phyloP scores from a whole-genome alignment of 2,329 filamentous ascomycete genomes.

The Curvularia hawaiiensis region DNA sequence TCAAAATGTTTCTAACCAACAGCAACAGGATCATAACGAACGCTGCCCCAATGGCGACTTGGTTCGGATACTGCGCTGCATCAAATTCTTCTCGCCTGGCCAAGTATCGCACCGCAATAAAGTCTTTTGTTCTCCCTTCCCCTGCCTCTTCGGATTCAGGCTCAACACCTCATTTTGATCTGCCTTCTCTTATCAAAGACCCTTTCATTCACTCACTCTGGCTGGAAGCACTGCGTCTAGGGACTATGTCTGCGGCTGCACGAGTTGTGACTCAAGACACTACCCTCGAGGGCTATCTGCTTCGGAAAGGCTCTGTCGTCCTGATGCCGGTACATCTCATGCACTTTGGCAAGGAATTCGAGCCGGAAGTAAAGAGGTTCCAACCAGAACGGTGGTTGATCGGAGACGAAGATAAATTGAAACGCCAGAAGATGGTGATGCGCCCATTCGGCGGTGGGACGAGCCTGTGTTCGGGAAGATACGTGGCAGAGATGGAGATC shows the following conservation, averaged over 20 bases:
- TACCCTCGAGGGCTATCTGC: neutral
- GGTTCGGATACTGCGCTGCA: slow-evolving; percentile 2
- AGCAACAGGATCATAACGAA: neutral
- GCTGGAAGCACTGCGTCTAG: neutral
- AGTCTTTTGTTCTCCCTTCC: neutral
- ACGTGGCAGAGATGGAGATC: slow-evolving; percentile 3
- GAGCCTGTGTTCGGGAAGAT: slow-evolving; percentile 1
- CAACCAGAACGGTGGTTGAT: neutral
- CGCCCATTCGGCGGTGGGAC: slow-evolving; percentile 1
- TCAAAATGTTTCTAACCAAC: neutral
- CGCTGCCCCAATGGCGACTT: slow-evolving; percentile 2
- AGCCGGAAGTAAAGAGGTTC: neutral
- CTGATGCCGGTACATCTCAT: neutral
- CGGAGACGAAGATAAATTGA: neutral
- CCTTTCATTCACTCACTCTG: neutral
- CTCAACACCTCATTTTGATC: neutral
- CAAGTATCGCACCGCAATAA: neutral
- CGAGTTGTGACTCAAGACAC: slow-evolving; percentile 2
- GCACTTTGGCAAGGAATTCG: neutral
- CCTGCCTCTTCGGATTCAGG: neutral
- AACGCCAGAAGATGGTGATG: slow-evolving; percentile 1
- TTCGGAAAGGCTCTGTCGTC: slow-evolving; percentile 1
- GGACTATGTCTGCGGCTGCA: slow-evolving; percentile 1
- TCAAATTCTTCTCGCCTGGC: neutral
- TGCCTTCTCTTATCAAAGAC: neutral